phyloP scores from a whole-genome alignment of 176 grass and related monocot species.

The Leersia perrieri region DNA sequence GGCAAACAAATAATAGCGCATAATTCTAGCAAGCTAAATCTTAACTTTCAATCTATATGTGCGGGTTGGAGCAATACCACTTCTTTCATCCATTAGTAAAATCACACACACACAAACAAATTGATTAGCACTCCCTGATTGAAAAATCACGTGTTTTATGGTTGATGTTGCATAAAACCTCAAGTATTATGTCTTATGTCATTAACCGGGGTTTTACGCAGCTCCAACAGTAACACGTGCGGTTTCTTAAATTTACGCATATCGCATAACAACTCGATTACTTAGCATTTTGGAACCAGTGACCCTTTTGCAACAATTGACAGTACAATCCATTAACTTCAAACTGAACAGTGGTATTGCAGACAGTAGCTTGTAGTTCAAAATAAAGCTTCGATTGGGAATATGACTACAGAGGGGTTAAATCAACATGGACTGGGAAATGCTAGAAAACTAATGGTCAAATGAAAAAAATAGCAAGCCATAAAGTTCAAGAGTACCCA shows the following conservation, averaged over 20 bases:
- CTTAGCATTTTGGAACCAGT: conserved; percentile 6
- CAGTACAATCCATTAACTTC: neutral
- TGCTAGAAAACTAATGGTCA: neutral
- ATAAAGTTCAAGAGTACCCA: neutral
- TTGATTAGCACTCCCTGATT: neutral
- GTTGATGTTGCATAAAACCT: neutral
- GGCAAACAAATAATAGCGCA: no score
- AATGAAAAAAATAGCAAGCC: neutral
- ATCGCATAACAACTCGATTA: neutral
- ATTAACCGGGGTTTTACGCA: neutral
- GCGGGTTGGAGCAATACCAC: no score
- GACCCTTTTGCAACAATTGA: neutral
- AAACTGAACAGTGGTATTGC: neutral
- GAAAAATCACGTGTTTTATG: neutral
- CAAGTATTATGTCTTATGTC: neutral
- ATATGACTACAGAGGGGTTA: conserved; percentile 16
- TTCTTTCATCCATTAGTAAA: no score
- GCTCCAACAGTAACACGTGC: neutral
- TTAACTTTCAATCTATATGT: no score
- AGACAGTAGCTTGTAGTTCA: neutral
- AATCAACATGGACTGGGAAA: neutral
- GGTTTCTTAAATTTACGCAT: neutral
- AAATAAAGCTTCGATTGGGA: neutral
- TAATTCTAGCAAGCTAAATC: no score
- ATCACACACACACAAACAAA: no score